Conservation (phyloP, 352 stramenopile species). For the Globisporangium ultimum region DNA sequence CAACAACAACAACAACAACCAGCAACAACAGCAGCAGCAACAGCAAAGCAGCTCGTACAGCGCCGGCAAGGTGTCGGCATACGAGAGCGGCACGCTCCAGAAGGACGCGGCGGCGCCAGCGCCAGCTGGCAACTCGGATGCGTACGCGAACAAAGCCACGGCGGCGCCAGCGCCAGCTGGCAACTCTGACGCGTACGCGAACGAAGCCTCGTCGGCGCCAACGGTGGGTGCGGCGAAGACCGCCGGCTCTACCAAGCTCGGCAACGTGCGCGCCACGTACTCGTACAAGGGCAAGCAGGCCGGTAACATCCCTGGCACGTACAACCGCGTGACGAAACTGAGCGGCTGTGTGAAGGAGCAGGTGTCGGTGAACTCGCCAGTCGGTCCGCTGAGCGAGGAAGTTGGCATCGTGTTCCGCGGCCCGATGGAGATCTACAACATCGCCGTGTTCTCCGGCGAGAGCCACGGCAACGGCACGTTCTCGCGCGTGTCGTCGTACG, state of each 20-base stretch:
- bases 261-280: constrained; percentile 41
- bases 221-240: background rate
- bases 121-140: background rate
- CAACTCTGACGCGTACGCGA: constrained; percentile 1
- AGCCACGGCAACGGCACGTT: background rate
- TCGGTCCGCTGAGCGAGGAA: constrained; percentile 59
- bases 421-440: constrained; percentile 55
- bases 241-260: constrained; percentile 6
- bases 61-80: constrained; percentile 3
- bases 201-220: constrained; percentile 1
- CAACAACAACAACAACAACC: constrained; percentile 11
- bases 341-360: constrained; percentile 30
- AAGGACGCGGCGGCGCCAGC: background rate
- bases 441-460: constrained; percentile 45
- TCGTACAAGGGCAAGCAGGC: constrained; percentile 47
- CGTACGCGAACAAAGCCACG: background rate
- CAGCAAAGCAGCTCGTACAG: background rate
- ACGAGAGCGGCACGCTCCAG: background rate
- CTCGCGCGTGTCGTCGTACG: constrained; percentile 50
- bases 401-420: constrained; percentile 65
- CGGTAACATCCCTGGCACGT: constrained; percentile 44
- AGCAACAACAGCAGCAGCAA: constrained; percentile 1
- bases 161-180: constrained; percentile 2
- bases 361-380: constrained; percentile 38
- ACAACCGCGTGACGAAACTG: constrained; percentile 48